Base-by-base conservation (phyloP, 768 basidiomycete genomes). In the Mycena galopus region DNA sequence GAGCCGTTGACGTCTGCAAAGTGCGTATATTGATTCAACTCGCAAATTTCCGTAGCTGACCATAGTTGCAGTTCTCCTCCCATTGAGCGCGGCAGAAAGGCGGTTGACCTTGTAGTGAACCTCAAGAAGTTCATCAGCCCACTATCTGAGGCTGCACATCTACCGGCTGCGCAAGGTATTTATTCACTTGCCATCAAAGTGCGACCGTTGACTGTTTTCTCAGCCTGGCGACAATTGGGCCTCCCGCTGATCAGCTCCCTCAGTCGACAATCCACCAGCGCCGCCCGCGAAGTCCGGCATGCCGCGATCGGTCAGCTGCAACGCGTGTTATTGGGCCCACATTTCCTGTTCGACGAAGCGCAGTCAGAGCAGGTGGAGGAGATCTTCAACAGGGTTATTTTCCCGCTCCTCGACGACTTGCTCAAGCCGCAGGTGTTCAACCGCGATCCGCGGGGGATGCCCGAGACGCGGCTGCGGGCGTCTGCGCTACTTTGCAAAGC, bases 401-500 rank as follows among this genome's bases (percentile, higher is more conserved):
- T 98, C 83, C 97, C 96, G 5, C 88, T 98, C 47, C 82, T 98
- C 33, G 96, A 98, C 73, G 97, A 97, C 74, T 86, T 99, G 21
- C 84, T 98, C 73, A 95, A 94, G 77, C 92, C 94, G 0, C 92
- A 96, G 71, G 90, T 94, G 21, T 91, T 91, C 79, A 84, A 89
- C 60, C 87, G 92, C 27, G 97, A 98, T 79, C 93, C 94, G 0
- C 86, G 89, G 74, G 96, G 95, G 32, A 94, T 98, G 91, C 89
- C 93, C 4, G 97, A 99, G 83, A 97, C 95, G 10, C 89, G 97
- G 4, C 80, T 98, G 37, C 89, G 95, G 32, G 96, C 94, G 5
- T 93, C 93, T 32, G 94, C 93, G n/a, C 83, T 99, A 67, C 85
- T 98, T 37, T 98, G 96, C 88, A 98, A 98, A 84, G 90, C 92